Evolutionary conservation across 768 basidiomycete species (phyloP).

Genomic region (Harrya chromipes): DNA sequence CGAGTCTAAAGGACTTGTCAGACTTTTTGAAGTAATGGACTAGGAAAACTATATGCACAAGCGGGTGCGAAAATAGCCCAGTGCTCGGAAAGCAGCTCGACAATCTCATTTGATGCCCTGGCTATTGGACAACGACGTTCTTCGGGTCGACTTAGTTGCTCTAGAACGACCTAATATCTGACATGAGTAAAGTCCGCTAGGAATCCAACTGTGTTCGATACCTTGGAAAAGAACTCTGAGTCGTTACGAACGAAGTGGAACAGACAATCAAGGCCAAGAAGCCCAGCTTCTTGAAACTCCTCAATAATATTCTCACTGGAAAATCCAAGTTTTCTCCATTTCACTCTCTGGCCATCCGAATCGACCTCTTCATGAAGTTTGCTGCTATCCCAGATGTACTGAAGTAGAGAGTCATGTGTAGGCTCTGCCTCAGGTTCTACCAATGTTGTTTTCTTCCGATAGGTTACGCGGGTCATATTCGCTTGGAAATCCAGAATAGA

Average conservation of each 20-base stretch:
- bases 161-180: conserved; percentile 59
- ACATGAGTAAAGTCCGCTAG: conserved; percentile 5
- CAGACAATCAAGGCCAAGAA: conserved; percentile 80
- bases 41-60: conserved; percentile 46
- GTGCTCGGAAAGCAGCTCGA: conserved; percentile 79
- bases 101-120: conserved; percentile 80
- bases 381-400: conserved; percentile 66
- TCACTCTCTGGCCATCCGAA: conserved; percentile 45
- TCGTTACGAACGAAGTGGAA: conserved; percentile 70
- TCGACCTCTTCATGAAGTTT: conserved; percentile 54
- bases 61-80: conserved; percentile 86
- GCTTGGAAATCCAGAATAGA: conserved; percentile 87
- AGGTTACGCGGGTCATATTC: conserved; percentile 74
- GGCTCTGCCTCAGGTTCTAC: conserved; percentile 68
- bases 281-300: conserved; percentile 77
- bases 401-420: conserved; percentile 52
- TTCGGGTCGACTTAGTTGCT: conserved; percentile 71
- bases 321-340: conserved; percentile 82
- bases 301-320: conserved; percentile 66
- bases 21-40: not conserved
- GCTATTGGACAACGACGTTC: conserved; percentile 81
- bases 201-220: conserved; percentile 22
- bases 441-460: conserved; percentile 75
- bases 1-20: conserved; percentile 45
- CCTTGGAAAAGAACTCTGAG: conserved; percentile 73